These are phyloP conservation scores for Davidsoniella neocaledoniae DNA, from an alignment of 2,329 filamentous ascomycete genomes.

Conservation along the genomic window DNA sequence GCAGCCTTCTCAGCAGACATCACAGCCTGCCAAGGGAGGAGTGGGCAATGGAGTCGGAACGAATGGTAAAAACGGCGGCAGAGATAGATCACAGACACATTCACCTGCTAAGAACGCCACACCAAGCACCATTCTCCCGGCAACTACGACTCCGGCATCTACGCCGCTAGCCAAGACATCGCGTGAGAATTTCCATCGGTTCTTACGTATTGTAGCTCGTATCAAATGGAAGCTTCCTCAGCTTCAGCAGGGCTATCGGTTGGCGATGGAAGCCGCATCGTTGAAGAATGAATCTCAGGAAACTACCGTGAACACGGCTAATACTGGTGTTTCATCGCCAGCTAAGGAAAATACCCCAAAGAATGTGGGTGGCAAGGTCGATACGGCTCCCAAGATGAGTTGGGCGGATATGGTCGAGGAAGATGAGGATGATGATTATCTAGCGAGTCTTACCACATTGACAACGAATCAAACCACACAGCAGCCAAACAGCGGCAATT, in stretches of 20 bases:
- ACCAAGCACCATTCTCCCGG: not conserved
- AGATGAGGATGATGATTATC: constrained; percentile 16
- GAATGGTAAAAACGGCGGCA: not conserved
- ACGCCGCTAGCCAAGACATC: constrained; percentile 3
- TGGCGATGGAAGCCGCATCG: constrained; percentile 23
- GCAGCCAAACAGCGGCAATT: not conserved
- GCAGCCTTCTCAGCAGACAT: too few relatives aligned
- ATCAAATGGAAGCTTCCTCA: constrained; percentile 48
- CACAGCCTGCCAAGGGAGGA: too few relatives aligned
- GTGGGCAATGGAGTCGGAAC: too few relatives aligned
- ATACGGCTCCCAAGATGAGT: not conserved
- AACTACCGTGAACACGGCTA: too few relatives aligned
- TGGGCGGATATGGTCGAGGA: constrained; percentile 9
- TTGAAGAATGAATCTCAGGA: too few relatives aligned
- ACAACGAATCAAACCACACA: not conserved
- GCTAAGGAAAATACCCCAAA: too few relatives aligned
- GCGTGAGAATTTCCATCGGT: constrained; percentile 11
- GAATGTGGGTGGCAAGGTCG: not conserved
- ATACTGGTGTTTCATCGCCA: too few relatives aligned
- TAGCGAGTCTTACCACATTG: not conserved
- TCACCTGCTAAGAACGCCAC: not conserved
- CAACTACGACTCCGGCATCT: not conserved
- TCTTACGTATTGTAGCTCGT: constrained; percentile 21
- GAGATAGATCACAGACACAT: not conserved
- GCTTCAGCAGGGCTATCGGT: constrained; percentile 37